Evolutionary conservation across 2,329 filamentous ascomycete species (phyloP), one percentile per base, ranked within the genome.

Genomic region (Apiospora marii): DNA sequence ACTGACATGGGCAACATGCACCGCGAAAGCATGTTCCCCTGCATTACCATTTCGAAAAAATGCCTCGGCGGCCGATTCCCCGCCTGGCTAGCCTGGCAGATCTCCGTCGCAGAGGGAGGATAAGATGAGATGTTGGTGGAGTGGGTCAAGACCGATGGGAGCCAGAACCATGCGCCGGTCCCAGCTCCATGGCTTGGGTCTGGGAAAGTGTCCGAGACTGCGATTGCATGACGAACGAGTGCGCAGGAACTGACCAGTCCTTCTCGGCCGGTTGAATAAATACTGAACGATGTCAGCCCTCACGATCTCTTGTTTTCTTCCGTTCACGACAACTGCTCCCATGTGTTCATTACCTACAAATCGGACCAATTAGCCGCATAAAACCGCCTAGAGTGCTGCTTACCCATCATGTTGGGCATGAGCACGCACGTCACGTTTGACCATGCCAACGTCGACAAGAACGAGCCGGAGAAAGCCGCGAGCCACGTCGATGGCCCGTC

Each of bases 361-460:
- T 34, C 58, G 58, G 10, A 19, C 34, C 8, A 37, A 5, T 5
- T 41, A 64, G 19, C 13, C 34, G 19, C 13, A 12, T 22, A 37
- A 37, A 22, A 7, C 6, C 14, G 27, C 53, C 2, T 3, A 19
- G 14, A 58, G 27, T n/a, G 34, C 30, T 34, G 10, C 19, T 64
- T 68, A 44, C 72, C 72, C 75, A 76, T 70, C 48, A 77, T 78
- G 76, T 49, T 77, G 68, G 76, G 76, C 70, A 74, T 76, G n/a
- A 74, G 46, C 44, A 74, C 74, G 19, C 73, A 70, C 30, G 81
- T 86, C 70, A 77, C 76, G 68, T 86, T 86, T 75, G 85, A 86
- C 78, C 34, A 64, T 41, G 58, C 41, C 58, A 75, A 84, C 73
- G 81, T 84, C 72, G 82, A 85, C 68, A 83, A 83, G 44, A 70